Evolutionary conservation across 2,329 filamentous ascomycete species (phyloP), one percentile per base, ranked within the genome.

Genomic region (Xylariaceae sp.): DNA sequence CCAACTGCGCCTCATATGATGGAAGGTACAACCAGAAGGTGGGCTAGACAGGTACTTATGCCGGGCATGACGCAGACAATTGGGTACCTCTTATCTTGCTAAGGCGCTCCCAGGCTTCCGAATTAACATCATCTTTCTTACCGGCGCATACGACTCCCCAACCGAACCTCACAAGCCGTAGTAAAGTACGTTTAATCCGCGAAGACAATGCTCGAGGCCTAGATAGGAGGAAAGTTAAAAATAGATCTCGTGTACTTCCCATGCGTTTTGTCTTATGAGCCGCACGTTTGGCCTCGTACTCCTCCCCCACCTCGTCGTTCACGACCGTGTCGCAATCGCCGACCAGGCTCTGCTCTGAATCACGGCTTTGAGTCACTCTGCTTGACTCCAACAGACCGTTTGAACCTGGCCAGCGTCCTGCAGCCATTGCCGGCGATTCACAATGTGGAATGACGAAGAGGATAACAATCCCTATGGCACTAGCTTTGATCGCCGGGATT

Each of bases 391-490:
- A 18, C 58, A 11, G 15, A 42, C 62, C 50, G 39, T 52, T 55
- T 37, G 53, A 49, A 56, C 66, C 60, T 59, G 57, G 62, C 44
- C 34, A 30, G 17, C 39, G 44, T 58, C 63, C 57, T 50, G 44
- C 52, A 34, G 18, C 37, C 17, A 56, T 52, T 54, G 50, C 54
- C 57, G 61, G 55, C 53, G 48, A 58, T 60, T 66, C 73, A 82
- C 69, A 67, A 97, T 97, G 93, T 97, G 93, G 93, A 95, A 97
- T 82, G 92, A 97, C 80, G 93, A 97, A 78, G 71, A 73, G 64
- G 91, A 97, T 73, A 97, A 97, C 77, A 97, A 97, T 74, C 93
- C 93, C 4, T 97, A 97, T 72, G 92, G 92, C 65, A 85, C 81
- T 70, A 93, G 90, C 75, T 97, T 96, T 78, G 90, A 94, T 74